phyloP scores from a whole-genome alignment of 2,329 filamentous ascomycete species.

The Fusarium napiforme region DNA sequence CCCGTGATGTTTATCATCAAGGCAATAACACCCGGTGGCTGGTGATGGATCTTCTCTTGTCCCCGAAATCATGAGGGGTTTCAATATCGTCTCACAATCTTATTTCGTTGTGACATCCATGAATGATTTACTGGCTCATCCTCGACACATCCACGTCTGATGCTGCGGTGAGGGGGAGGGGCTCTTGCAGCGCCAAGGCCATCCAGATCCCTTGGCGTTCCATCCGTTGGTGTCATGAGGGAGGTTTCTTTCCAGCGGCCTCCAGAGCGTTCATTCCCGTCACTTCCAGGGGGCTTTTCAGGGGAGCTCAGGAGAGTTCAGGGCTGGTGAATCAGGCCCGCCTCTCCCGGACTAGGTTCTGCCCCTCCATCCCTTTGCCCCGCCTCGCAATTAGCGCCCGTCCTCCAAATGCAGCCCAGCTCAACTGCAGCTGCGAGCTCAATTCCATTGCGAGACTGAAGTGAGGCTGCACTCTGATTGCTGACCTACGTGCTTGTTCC shows the following conservation, averaged over 20 bases:
- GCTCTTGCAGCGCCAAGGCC: conserved; percentile 35
- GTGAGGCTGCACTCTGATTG: conserved; percentile 11
- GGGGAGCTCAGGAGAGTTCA: conserved; percentile 3
- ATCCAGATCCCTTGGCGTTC: conserved; percentile 35
- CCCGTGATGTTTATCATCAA: conserved; percentile 4
- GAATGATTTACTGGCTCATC: conserved; percentile 25
- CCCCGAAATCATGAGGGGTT: conserved; percentile 13
- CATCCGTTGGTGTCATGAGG: not conserved
- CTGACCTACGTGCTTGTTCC: conserved; percentile 17
- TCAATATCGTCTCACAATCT: conserved; percentile 29
- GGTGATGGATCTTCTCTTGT: not conserved
- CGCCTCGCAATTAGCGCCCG: conserved; percentile 33
- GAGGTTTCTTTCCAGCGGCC: conserved; percentile 21
- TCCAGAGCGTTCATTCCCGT: conserved; percentile 16
- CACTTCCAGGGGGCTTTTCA: conserved; percentile 11
- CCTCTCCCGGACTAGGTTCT: not conserved
- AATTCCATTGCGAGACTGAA: conserved; percentile 5
- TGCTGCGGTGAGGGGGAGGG: conserved; percentile 38
- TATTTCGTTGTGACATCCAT: conserved; percentile 21
- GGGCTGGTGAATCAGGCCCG: conserved; percentile 23
- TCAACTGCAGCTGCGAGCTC: not conserved
- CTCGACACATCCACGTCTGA: conserved; percentile 18
- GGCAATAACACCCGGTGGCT: conserved; percentile 1
- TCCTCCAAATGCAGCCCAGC: conserved; percentile 2
- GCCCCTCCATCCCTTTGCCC: conserved; percentile 23